Percentiles rank a stretch among this genome's conserved stretches.
phyloP scores from a whole-genome alignment of 2,329 filamentous ascomycete genomes.

The Aspergillus sp. region DNA sequence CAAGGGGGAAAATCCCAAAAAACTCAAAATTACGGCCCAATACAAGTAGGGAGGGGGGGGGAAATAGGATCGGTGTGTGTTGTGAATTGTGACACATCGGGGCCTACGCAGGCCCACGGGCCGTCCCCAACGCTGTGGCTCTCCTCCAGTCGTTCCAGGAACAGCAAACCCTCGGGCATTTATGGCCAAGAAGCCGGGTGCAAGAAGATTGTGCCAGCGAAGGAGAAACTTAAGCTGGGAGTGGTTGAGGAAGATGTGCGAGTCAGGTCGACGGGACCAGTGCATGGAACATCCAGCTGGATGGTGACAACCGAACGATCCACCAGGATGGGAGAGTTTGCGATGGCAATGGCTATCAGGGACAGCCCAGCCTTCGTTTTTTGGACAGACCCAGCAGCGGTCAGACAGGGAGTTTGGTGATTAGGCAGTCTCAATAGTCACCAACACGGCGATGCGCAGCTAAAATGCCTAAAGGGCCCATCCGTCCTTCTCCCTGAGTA shows the following conservation, averaged over 20 bases:
- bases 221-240: too few relatives aligned
- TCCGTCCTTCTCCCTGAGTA: neutral
- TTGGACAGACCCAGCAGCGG: neutral
- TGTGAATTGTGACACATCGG: neutral
- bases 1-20: neutral
- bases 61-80: conserved; percentile 5
- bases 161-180: conserved; percentile 6
- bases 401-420: neutral
- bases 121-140: conserved; percentile 8
- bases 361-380: neutral
- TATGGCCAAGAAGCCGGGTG: conserved; percentile 2
- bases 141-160: conserved; percentile 7
- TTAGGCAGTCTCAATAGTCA: neutral
- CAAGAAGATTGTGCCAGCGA: neutral
- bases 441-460: neutral
- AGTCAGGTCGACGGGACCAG: neutral
- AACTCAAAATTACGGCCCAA: conserved; percentile 4
- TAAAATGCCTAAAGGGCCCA: neutral
- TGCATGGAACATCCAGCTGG: neutral
- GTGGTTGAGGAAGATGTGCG: neutral
- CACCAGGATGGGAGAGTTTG: neutral
- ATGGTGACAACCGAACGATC: neutral
- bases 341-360: neutral
- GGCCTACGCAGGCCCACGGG: conserved; percentile 3
- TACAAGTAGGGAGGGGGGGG: neutral